phyloP scores from a whole-genome alignment of 2,329 filamentous ascomycete species.

The Diaporthe citrichinensis region DNA sequence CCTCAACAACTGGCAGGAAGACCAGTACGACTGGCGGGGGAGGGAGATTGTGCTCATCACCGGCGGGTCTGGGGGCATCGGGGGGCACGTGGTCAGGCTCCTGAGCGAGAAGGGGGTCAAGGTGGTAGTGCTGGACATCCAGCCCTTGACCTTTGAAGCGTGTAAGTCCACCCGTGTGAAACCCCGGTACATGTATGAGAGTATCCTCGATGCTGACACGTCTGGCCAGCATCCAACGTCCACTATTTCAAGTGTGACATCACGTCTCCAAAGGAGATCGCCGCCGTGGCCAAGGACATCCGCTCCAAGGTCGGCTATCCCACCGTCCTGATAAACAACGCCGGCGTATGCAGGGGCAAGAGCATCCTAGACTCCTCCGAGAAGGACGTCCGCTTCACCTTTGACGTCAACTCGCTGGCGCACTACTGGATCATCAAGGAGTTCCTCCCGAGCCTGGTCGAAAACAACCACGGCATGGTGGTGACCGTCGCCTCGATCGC shows the following conservation, averaged over 20 bases:
- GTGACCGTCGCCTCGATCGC: constrained; percentile 78
- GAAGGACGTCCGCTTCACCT: constrained; percentile 74
- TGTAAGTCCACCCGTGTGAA: constrained; percentile 52
- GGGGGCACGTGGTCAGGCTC: constrained; percentile 73
- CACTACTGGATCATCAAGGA: constrained; percentile 77
- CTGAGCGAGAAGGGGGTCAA: constrained; percentile 76
- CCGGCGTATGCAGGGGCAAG: constrained; percentile 74
- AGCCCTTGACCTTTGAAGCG: constrained; percentile 68
- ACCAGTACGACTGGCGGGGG: constrained; percentile 73
- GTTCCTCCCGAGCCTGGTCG: constrained; percentile 77
- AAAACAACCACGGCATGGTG: constrained; percentile 78
- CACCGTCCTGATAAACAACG: constrained; percentile 81
- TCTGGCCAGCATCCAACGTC: constrained; percentile 62
- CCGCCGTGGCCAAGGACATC: constrained; percentile 65
- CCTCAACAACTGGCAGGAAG: constrained; percentile 64
- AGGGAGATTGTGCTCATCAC: constrained; percentile 81
- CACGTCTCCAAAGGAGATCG: constrained; percentile 68
- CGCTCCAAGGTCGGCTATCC: constrained; percentile 71
- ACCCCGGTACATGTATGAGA: background rate
- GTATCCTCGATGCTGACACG: background rate
- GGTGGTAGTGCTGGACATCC: constrained; percentile 80
- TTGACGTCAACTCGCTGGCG: constrained; percentile 78
- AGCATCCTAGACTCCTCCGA: constrained; percentile 72
- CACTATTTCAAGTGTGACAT: constrained; percentile 80
- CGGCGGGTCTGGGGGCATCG: constrained; percentile 82